Percentiles rank a stretch among this genome's conserved stretches.
Conservation (phyloP, 73 alveolate genomes). For the Vitrella brassicaformis region DNA sequence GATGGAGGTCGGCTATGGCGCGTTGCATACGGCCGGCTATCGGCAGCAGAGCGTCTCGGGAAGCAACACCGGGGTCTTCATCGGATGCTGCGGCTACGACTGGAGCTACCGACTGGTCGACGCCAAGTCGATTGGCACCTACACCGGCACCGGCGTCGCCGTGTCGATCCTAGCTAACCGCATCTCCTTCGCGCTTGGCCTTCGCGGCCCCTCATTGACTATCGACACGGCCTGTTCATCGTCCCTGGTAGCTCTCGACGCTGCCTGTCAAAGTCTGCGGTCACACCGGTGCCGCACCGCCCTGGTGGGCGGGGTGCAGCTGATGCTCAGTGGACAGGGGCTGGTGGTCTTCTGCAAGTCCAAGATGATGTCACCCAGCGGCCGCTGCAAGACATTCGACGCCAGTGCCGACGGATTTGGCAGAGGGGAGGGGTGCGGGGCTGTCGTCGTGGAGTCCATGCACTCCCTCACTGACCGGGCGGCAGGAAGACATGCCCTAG, state of each 20-base stretch:
- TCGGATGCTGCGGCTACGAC: not conserved
- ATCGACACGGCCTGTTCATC: constrained; percentile 13
- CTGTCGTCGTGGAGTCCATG: not conserved
- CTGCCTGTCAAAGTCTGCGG: too few relatives aligned
- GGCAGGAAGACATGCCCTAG: not conserved
- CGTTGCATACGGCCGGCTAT: constrained; percentile 9
- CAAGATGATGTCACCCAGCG: constrained; percentile 1
- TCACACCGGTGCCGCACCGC: too few relatives aligned
- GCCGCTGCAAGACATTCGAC: constrained; percentile 16
- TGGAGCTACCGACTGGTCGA: not conserved
- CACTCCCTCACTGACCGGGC: not conserved
- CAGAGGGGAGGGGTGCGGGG: constrained; percentile 8
- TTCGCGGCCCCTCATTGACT: constrained; percentile 16
- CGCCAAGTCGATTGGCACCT: not conserved
- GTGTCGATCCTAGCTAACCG: constrained; percentile 16
- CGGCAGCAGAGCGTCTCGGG: not conserved
- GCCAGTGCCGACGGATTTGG: constrained; percentile 8
- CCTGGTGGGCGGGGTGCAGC: constrained; percentile 1
- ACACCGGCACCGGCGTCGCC: constrained; percentile 12
- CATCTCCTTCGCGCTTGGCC: constrained; percentile 16
- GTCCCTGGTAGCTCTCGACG: not conserved
- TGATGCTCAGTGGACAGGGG: not conserved
- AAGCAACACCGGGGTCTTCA: not conserved
- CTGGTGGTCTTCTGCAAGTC: constrained; percentile 1
- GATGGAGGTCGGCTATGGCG: constrained; percentile 25